Percentiles rank a stretch among this genome's conserved stretches.
These are phyloP conservation scores for Ogataea ramenticola DNA, from an alignment of 805 yeast species.

Conservation along the genomic window DNA sequence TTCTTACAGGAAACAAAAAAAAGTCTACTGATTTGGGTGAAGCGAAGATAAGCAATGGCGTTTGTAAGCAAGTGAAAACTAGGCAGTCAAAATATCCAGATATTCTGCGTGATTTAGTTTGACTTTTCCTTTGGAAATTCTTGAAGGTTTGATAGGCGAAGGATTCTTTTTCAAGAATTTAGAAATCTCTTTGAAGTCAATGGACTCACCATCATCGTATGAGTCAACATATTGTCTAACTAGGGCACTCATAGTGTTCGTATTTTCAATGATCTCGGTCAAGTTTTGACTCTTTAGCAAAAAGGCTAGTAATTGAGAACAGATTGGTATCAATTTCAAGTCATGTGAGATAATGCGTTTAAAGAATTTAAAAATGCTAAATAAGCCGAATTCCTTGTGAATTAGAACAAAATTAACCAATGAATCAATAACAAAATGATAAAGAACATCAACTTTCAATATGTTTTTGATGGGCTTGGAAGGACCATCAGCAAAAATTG, in stretches of 20 bases:
- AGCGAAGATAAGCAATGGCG: too few species aligned
- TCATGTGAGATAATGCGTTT: conserved; percentile 25
- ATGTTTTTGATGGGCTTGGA: background rate
- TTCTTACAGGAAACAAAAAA: too few species aligned
- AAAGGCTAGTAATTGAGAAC: conserved; percentile 16
- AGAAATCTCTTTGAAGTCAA: conserved; percentile 19
- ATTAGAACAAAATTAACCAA: conserved; percentile 13
- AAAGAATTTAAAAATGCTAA: conserved; percentile 31
- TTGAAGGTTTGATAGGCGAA: conserved; percentile 27
- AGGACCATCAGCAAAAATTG: conserved; percentile 4
- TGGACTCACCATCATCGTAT: conserved; percentile 25
- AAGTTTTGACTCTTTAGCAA: conserved; percentile 11
- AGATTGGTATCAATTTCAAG: conserved; percentile 21
- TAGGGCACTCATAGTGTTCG: conserved; percentile 20
- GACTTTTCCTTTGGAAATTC: conserved; percentile 21
- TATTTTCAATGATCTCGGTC: conserved; percentile 14
- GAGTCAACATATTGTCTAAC: conserved; percentile 25
- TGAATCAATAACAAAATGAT: conserved; percentile 6
- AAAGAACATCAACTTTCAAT: conserved; percentile 11
- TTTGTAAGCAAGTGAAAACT: too few species aligned
- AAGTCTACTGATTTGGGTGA: too few species aligned
- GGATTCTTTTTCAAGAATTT: conserved; percentile 22
- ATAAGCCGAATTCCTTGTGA: conserved; percentile 31
- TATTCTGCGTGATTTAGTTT: conserved; percentile 8
- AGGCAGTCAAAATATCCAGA: background rate